Evolutionary conservation across 768 basidiomycete species (phyloP).

Genomic region (Boletellus ananas): DNA sequence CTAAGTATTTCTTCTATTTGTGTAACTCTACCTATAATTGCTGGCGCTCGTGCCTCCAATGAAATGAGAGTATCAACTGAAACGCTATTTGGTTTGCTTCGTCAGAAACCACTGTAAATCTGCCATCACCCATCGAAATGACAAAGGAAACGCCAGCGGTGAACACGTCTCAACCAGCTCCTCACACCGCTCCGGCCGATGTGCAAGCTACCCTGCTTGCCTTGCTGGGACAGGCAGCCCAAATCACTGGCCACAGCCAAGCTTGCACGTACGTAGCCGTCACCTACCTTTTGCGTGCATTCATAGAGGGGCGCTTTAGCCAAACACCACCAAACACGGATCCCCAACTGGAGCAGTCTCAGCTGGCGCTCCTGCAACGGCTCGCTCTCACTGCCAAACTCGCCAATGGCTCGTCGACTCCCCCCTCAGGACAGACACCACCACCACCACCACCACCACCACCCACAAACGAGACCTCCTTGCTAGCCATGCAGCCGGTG

Average conservation of each 20-base stretch:
- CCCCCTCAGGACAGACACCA: slow-evolving; percentile 25
- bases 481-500: background rate
- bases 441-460: slow-evolving; percentile 27
- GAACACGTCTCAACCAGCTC: slow-evolving; percentile 24
- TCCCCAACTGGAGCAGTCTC: slow-evolving; percentile 46
- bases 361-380: slow-evolving; percentile 73
- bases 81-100: slow-evolving; percentile 50
- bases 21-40: slow-evolving; percentile 63
- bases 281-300: background rate
- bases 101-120: slow-evolving; percentile 50
- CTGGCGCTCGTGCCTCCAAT: slow-evolving; percentile 39
- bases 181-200: slow-evolving; percentile 23
- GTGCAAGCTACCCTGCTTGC: slow-evolving; percentile 68
- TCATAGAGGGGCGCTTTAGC: slow-evolving; percentile 33
- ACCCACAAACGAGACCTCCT: slow-evolving; percentile 7
- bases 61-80: slow-evolving; percentile 65
- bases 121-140: slow-evolving; percentile 32
- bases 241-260: slow-evolving; percentile 34
- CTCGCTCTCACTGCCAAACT: slow-evolving; percentile 59
- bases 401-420: slow-evolving; percentile 28
- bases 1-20: slow-evolving; percentile 71
- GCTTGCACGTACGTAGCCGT: slow-evolving; percentile 34
- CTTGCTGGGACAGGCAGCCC: slow-evolving; percentile 64
- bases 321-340: slow-evolving; percentile 61
- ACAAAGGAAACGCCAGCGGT: slow-evolving; percentile 26